phyloP scores from a whole-genome alignment of 2,329 filamentous ascomycete genomes.

The Passalora sequoiae region DNA sequence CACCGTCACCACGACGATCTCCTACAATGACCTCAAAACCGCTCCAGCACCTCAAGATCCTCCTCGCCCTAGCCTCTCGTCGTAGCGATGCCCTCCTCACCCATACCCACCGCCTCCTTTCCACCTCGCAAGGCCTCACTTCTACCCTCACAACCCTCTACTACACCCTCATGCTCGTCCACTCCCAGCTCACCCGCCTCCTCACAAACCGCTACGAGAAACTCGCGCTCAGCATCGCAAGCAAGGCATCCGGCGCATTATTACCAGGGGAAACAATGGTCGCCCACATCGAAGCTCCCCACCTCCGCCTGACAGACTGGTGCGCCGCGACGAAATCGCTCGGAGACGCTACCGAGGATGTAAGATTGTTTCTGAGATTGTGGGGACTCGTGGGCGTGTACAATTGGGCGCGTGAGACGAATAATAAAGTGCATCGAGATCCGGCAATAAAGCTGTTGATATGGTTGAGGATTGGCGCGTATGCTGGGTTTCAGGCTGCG shows the following conservation, averaged over 20 bases:
- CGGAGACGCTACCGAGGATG: slow-evolving; percentile 62
- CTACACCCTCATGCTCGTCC: slow-evolving; percentile 42
- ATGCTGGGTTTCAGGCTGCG: slow-evolving; percentile 66
- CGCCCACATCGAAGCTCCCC: slow-evolving; percentile 35
- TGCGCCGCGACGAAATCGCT: slow-evolving; percentile 44
- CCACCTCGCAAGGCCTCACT: slow-evolving; percentile 39
- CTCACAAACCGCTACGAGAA: slow-evolving; percentile 34
- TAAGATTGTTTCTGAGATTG: slow-evolving; percentile 66
- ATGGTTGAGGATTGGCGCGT: slow-evolving; percentile 63
- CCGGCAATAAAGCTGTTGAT: slow-evolving; percentile 50
- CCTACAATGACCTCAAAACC: too few species aligned
- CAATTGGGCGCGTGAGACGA: slow-evolving; percentile 53
- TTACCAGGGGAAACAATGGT: slow-evolving; percentile 41
- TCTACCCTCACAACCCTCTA: slow-evolving; percentile 39
- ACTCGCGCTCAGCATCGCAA: slow-evolving; percentile 35
- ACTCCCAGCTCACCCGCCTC: slow-evolving; percentile 36
- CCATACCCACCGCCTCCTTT: slow-evolving; percentile 30
- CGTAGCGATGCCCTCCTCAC: slow-evolving; percentile 12
- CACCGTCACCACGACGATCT: too few species aligned
- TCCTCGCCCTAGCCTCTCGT: slow-evolving; percentile 6
- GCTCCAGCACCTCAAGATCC: slow-evolving; percentile 8
- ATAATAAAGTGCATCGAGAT: slow-evolving; percentile 38
- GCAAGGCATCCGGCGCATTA: slow-evolving; percentile 35
- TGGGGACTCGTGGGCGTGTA: slow-evolving; percentile 74
- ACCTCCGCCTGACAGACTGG: slow-evolving; percentile 30